phyloP scores from a whole-genome alignment of 2,329 filamentous ascomycete genomes.

The Cladorrhinum sp. region DNA sequence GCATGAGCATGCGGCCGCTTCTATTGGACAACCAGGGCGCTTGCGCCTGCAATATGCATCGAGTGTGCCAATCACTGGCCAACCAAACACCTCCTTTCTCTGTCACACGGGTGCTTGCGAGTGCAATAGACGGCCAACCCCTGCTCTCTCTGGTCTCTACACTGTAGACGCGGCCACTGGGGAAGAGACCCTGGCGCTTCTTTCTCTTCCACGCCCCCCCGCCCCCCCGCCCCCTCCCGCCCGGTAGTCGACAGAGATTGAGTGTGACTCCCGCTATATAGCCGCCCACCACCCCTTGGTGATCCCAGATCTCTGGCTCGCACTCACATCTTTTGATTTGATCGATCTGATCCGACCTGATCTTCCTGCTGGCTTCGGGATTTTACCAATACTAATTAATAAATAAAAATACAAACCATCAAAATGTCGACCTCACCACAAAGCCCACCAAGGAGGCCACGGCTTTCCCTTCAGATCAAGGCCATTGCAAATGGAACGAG shows the following conservation, averaged over 20 bases:
- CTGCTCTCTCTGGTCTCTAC: background rate
- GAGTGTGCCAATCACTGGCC: conserved; percentile 22
- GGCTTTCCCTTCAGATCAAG: conserved; percentile 50
- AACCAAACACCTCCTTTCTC: conserved; percentile 16
- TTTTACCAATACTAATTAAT: conserved; percentile 5
- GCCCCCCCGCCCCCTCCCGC: conserved; percentile 6
- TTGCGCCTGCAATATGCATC: conserved; percentile 35
- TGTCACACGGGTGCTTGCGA: background rate
- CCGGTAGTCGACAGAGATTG: conserved; percentile 21
- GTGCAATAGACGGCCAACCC: conserved; percentile 11
- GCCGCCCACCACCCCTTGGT: conserved; percentile 25
- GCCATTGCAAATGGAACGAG: conserved; percentile 37
- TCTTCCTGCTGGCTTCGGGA: conserved; percentile 16
- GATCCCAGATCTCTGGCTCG: conserved; percentile 14
- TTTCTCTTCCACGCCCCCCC: conserved; percentile 1
- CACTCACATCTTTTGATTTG: conserved; percentile 14
- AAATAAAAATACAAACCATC: background rate
- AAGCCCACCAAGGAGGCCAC: conserved; percentile 48
- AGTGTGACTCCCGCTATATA: conserved; percentile 24
- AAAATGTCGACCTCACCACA: conserved; percentile 28
- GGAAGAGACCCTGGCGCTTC: conserved; percentile 12
- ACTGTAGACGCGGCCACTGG: conserved; percentile 4
- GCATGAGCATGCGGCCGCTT: background rate
- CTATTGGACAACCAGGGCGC: conserved; percentile 35
- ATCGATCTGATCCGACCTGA: conserved; percentile 13